Evolutionary conservation across 306 rosid species (phyloP), one percentile per base, ranked within the genome.

Genomic region (Vigna angularis): DNA sequence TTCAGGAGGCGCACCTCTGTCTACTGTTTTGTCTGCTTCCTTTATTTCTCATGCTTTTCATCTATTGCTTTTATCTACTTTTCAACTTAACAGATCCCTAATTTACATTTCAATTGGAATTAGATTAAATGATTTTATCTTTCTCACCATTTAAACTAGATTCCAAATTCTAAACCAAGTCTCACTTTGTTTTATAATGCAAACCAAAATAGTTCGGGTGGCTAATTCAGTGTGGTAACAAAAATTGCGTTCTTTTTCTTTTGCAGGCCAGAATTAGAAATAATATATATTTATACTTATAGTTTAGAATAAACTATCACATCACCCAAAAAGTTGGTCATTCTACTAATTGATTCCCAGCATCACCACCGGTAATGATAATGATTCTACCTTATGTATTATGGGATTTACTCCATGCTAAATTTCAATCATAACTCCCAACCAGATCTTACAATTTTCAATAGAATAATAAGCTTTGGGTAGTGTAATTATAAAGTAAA

Each of bases 221-320:
- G 4, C 16, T 57, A 0, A 56, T 13, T 56, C 11, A 24, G 64
- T 20, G 16, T 28, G 28, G 18, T 22, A 22, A 58, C 32, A 56
- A 44, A 42, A 44, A 24, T 26, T 24, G 4, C 40, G 44, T 73
- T 59, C 1, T 59, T 59, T 59, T 30, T 18, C 13, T 42, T 42
- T 9, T 42, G 42, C 12, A 7, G 20, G 20, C 4, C 42, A 30
- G 7, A 30, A 14, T 42, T 9, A 42, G 12, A 42, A 42, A 30
- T 30, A 34, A 32, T 13, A 3, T 13, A 3, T 20, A 34, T 63
- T 34, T 34, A 34, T 34, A 36, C 10, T 62, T 2, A 59, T 2
- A 59, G 28, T 59, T 28, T 59, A 59, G 14, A 32, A 62, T 15
- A 62, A 62, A 59, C 70, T 28, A 61, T 74, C 79, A 74, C 79